Base-by-base conservation (phyloP, 768 basidiomycete species). In the Xanthoconium purpureum region DNA sequence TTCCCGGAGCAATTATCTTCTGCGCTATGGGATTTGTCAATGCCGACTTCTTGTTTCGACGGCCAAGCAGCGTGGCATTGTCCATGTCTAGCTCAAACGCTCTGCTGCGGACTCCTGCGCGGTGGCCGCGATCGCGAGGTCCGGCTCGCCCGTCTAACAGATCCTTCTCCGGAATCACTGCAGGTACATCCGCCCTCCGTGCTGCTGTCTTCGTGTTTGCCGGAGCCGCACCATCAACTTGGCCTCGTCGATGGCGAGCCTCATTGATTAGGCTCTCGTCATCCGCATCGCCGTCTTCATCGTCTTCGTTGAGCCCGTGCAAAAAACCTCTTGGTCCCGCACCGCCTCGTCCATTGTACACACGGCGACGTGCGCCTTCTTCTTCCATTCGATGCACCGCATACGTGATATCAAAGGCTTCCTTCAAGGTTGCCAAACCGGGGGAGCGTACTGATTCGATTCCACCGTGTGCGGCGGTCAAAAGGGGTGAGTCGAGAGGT, bases 331-430 rank as follows among this genome's bases (percentile, higher is more conserved):
- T 81, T 4, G 75, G 75, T 20, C 94, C 94, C 0, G 85, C 88
- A 30, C 89, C 92, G 17, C 87, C 88, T 5, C 83, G 80, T 12
- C 85, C 88, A 52, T 89, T 86, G 73, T 89, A 89, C 45, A 89
- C 92, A 28, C 90, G 82, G 49, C 92, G 78, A 52, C 91, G 81
- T 0, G 90, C 91, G 14, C 94, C 96, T 73, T 99, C 97, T 72
- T 99, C 97, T 70, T 98, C 96, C 96, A 98, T 98, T 17, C 96
- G 87, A 72, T 99, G 97, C 0, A 99, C 97, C 5, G 97, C 96
- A 71, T 98, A 98, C 2, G 97, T 96, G 67, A 99, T 88, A 71
- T 99, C 97, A 73, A 99, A 98, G 5, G 97, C 95, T 70, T 98
- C 97, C 68, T 97, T 98, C 71, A 99, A 84, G 0, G 89, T 86